Evolutionary conservation across 805 yeast genomes (phyloP), one percentile per base, ranked within the genome.

Genomic region (Barnettozyma pratensis): DNA sequence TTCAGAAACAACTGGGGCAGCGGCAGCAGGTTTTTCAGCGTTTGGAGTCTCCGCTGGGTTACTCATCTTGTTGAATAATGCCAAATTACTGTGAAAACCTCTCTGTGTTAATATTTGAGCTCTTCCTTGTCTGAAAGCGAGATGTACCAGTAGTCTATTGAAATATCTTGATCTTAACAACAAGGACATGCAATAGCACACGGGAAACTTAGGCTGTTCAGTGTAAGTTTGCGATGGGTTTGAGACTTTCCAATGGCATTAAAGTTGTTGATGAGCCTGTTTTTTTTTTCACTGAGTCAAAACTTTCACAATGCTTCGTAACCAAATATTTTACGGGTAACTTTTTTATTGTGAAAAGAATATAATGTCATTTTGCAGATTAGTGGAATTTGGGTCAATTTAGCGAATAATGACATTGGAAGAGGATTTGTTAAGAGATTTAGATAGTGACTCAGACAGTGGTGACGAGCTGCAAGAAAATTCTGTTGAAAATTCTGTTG

Each of bases 341-440:
- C 28, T 30, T 30, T 9, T 11, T 7, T 14, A 25, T 28, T 19
- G 11, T 41, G 43, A 35, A 35, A 25, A 41, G 26, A 32, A 25
- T 10, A 7, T 8, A 10, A 11, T 19, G 28, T 4, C 12, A 32
- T 41, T 41, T 41, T 32, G 25, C 26, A 35, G n/a, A 7, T 7
- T 6, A 11, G 6, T 9, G n/a, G 37, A 10, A 25, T 6, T 31
- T 8, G 34, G 8, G 34, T 31, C 34, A 11, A 31, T 31, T 31
- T 31, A 31, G 3, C 8, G 34, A 31, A 25, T 3, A 37, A 60
- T 60, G 63, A 42, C 59, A 7, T 25, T 54, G 29, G 46, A 60
- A 1, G 54, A 59, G 14, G 65, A 64, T 34, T 53, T 68, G 37
- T 48, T 67, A 42, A 53, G 59, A 6, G 74, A 69, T 37, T 49